Evolutionary conservation across 352 stramenopile species (phyloP).

Genomic region (Globisporangium cystogenes): DNA sequence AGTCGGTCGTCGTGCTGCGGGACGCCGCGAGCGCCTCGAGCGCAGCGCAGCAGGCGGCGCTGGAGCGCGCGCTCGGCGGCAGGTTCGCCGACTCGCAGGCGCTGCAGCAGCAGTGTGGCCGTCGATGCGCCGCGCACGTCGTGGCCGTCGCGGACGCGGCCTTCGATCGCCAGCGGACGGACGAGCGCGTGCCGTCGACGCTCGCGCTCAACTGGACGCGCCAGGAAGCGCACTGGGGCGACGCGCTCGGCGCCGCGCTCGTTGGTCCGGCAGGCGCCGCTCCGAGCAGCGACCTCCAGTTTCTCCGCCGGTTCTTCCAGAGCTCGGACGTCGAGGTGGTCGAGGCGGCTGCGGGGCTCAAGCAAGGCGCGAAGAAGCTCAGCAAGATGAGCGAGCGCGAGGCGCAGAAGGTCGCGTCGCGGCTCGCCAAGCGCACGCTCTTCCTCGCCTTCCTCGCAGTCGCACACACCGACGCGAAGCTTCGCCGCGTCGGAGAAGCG

Average conservation of each 20-base stretch:
- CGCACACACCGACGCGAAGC: neutral
- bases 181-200: slow-evolving; percentile 21
- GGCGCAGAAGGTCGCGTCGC: slow-evolving; percentile 53
- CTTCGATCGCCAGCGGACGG: slow-evolving; percentile 14
- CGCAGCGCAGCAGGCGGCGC: slow-evolving; percentile 29
- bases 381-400: slow-evolving; percentile 34
- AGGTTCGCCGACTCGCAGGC: slow-evolving; percentile 8
- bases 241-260: neutral
- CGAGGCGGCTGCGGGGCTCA: slow-evolving; percentile 50
- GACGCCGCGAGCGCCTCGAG: slow-evolving; percentile 32
- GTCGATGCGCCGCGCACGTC: slow-evolving; percentile 5
- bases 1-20: slow-evolving; percentile 39
- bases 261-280: too few relatives aligned
- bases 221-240: slow-evolving; percentile 33
- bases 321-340: slow-evolving; percentile 46
- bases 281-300: neutral
- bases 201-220: slow-evolving; percentile 59
- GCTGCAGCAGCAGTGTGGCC: neutral
- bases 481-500: neutral
- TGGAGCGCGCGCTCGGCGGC: slow-evolving; percentile 39
- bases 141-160: neutral
- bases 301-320: slow-evolving; percentile 29
- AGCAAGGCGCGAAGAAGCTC: slow-evolving; percentile 69
- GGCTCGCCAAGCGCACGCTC: slow-evolving; percentile 53
- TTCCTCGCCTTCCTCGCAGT: slow-evolving; percentile 35